Evolutionary conservation across 169 alveolate genomes (phyloP), one percentile per base, ranked within the genome.

Genomic region (Nephromyces sp.): DNA sequence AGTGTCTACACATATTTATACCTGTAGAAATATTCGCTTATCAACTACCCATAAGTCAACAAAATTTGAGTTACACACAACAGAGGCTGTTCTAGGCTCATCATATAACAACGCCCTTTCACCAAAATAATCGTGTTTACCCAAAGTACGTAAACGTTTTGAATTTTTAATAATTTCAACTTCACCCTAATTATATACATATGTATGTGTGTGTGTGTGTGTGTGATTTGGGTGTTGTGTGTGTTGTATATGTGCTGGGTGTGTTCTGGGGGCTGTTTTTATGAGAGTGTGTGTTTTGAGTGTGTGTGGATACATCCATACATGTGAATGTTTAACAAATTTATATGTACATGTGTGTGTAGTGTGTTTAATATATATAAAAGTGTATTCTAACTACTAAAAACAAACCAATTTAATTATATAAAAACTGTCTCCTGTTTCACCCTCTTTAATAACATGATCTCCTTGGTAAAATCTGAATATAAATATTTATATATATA

Each of bases 71-170:
- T 79, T 81, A 31, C 89, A 78, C 68, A 87, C 86, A 34, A 93
- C 95, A 2, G 98, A 86, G n/a, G 97, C 97, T 1, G 93, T 78
- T 51, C 98, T 77, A 31, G 89, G 88, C 80, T 92, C 98, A 66
- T 92, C 92, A 63, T 87, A 90, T 62, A 95, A 80, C 24, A 95
- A 77, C 3, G 98, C 94, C 52, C 98, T 85, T 70, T 95, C 98
- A 4, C 98, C 98, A 76, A 95, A 95, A 76, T 91, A 95, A 78
- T 94, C 97, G 65, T 90, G 85, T 62, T 89, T 90, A 24, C 93
- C 94, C 32, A 72, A 43, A 6, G 94, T 92, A 32, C 95, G 78
- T 32, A 95, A 75, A 35, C 85, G 78, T 71, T 81, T 86, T 35
- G 86, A 85, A 62, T 86, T 79, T 78, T 88, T 87, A 30, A 79